These are phyloP conservation scores for Serpula lacrymans DNA, from an alignment of 768 basidiomycete species.

Conservation along the genomic window DNA sequence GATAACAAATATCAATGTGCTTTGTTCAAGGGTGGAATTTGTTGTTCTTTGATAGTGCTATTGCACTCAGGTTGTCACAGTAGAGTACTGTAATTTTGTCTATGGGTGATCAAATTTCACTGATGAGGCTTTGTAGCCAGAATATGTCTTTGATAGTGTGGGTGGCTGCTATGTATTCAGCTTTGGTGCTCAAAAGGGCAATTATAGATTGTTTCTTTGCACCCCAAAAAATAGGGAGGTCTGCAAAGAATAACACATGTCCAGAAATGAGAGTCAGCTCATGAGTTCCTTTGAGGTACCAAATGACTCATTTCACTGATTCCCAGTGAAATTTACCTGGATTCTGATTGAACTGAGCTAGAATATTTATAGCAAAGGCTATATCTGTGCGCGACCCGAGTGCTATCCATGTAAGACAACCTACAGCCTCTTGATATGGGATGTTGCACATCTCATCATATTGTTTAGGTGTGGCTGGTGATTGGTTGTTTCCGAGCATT, in stretches of 20 bases:
- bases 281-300: conserved; percentile 34
- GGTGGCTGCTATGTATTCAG: conserved; percentile 35
- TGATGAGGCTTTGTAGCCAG: conserved; percentile 29
- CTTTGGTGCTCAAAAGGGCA: conserved; percentile 38
- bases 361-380: conserved; percentile 15
- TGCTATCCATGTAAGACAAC: conserved; percentile 28
- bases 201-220: conserved; percentile 35
- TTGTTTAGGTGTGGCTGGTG: conserved; percentile 19
- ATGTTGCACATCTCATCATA: conserved; percentile 17
- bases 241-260: conserved; percentile 19
- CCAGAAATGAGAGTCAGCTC: conserved; percentile 24
- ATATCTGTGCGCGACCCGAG: conserved; percentile 26
- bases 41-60: conserved; percentile 26
- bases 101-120: conserved; percentile 19
- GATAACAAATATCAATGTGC: conserved; percentile 35
- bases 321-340: conserved; percentile 33
- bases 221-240: conserved; percentile 30
- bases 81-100: conserved; percentile 21
- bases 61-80: conserved; percentile 35
- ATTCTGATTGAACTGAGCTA: conserved; percentile 21
- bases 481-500: conserved; percentile 18
- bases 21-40: conserved; percentile 19
- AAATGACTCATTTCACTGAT: conserved; percentile 32
- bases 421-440: conserved; percentile 29
- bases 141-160: conserved; percentile 28